These are phyloP conservation scores for Fusarium sambucinum DNA, from an alignment of 2,329 filamentous ascomycete species.

Conservation along the genomic window DNA sequence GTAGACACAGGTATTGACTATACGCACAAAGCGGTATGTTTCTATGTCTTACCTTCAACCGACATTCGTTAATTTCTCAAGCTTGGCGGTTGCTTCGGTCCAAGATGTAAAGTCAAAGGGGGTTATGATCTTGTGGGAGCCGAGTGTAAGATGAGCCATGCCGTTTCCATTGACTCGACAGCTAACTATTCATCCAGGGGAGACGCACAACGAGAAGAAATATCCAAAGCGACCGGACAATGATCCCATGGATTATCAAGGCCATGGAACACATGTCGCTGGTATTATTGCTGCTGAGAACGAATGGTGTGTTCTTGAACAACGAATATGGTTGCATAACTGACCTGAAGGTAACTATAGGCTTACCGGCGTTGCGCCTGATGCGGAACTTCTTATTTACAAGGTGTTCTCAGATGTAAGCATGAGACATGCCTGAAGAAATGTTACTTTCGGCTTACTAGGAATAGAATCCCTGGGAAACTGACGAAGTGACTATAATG, in stretches of 20 bases:
- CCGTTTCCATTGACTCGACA: not conserved
- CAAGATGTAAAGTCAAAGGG: conserved; percentile 55
- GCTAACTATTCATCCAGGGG: conserved; percentile 45
- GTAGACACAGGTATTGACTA: conserved; percentile 58
- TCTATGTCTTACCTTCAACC: not conserved
- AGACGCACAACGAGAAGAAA: conserved; percentile 47
- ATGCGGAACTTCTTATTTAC: conserved; percentile 59
- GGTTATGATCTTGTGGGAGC: conserved; percentile 56
- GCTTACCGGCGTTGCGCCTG: conserved; percentile 60
- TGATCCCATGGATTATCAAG: conserved; percentile 53
- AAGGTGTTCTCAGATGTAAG: conserved; percentile 57
- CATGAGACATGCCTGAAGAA: not conserved
- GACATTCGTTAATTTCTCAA: conserved; percentile 26
- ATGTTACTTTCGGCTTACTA: not conserved
- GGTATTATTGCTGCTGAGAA: conserved; percentile 63
- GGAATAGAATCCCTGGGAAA: conserved; percentile 47
- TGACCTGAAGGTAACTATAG: conserved; percentile 39
- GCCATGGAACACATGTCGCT: conserved; percentile 58
- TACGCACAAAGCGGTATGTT: conserved; percentile 53
- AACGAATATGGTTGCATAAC: not conserved
- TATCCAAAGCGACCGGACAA: conserved; percentile 52
- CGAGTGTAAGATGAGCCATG: conserved; percentile 44
- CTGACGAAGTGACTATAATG: conserved; percentile 53
- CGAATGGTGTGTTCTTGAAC: conserved; percentile 46
- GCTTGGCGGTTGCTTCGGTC: conserved; percentile 57